Evolutionary conservation across 1,284 basidiomycete species (phyloP), one percentile per base, ranked within the genome.

Genomic region (Cutaneotrichosporon cavernicola): DNA sequence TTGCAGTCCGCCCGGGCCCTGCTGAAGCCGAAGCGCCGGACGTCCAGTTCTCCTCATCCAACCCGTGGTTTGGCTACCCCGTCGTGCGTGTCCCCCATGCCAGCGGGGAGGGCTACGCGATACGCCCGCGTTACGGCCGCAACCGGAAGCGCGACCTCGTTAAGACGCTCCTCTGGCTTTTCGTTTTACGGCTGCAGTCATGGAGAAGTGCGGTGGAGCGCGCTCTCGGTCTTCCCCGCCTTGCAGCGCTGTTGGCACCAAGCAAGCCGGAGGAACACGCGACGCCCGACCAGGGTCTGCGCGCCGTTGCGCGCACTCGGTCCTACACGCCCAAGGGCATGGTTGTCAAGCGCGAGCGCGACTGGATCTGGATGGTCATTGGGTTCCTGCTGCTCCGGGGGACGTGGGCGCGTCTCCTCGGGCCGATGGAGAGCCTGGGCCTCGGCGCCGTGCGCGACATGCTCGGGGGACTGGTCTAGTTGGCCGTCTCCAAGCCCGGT

Each of bases 61-160:
- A 81, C 61, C 80, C 80, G 30, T 80, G 75, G 75, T 81, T 78
- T 50, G 80, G 80, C 8, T 81, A 81, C 62, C 80, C 80, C 0
- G 80, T 72, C 4, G 61, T 79, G 10, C 70, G 67, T 14, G 64
- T 68, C n/a, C 65, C 64, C 8, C 57, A 58, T 32, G 62, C 62
- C 11, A 59, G 59, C 31, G 68, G 64, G 49, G 55, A 56, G 3
- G 55, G 55, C 22, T 56, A 56, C 16, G 59, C 64, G 3, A 68
- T 80, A n/a, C 72, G 69, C 14, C 78, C 78, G 1, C 70, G 72
- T 0, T 78, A 80, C 63, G 65, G 73, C 5, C 72, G 77, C 21
- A 75, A 75, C 55, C 67, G 80, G 14, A 81, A 81, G 59, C 72
- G 80, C 6, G 80, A 81, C 66, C 70, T 81, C 14, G 72, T 76